A percentile compares a stretch with the other conserved stretches of the same genome.
Evolutionary conservation across 1,284 basidiomycete genomes (phyloP).

Genomic region (Inonotus obliquus): DNA sequence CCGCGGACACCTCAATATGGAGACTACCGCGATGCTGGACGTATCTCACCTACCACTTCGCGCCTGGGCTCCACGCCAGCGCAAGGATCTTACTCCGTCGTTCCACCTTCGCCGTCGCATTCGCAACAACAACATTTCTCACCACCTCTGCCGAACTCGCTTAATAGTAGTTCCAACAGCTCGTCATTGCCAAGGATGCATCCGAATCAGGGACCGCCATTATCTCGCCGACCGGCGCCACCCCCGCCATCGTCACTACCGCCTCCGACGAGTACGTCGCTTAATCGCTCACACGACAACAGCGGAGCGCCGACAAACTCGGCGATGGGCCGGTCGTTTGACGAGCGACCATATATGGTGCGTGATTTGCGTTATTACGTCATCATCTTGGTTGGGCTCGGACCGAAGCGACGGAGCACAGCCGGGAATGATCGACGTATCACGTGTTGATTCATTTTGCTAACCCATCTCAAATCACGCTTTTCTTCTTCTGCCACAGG

Average conservation of each 20-base stretch:
- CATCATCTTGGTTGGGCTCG: not conserved
- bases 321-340: slow-evolving; percentile 14
- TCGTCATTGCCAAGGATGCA: slow-evolving; percentile 4
- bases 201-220: not conserved
- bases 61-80: not conserved
- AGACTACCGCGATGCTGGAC: slow-evolving; percentile 3
- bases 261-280: slow-evolving; percentile 10
- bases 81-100: slow-evolving; percentile 12
- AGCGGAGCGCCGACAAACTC: slow-evolving; percentile 4
- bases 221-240: slow-evolving; percentile 2
- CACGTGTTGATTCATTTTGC: not conserved
- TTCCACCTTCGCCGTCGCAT: not conserved
- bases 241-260: slow-evolving; percentile 7
- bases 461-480: not conserved
- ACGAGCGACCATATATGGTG: slow-evolving; percentile 15
- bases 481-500: slow-evolving; percentile 9
- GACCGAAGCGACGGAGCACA: not conserved
- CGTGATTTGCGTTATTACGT: slow-evolving; percentile 9
- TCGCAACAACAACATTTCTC: slow-evolving; percentile 7
- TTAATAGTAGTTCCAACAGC: not conserved
- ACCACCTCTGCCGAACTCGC: slow-evolving; percentile 1
- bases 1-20: slow-evolving; percentile 12
- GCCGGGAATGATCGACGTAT: not conserved
- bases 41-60: not conserved
- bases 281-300: not conserved